Base-by-base conservation (phyloP, 179 eudicot species). In the Nepenthes alata region DNA sequence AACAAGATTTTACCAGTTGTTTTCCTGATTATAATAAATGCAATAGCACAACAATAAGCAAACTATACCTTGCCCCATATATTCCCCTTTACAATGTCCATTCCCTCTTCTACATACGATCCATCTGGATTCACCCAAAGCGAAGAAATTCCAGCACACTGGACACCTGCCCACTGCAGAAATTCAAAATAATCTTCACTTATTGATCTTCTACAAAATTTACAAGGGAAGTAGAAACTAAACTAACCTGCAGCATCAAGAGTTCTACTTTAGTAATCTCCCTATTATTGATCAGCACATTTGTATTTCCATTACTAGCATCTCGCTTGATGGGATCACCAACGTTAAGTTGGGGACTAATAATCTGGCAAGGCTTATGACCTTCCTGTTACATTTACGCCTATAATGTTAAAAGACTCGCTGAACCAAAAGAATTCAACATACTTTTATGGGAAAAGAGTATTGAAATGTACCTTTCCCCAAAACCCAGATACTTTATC, bases 401-500 rank as follows among this genome's bases (percentile, higher is more conserved):
- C n/a, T 25, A 13, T 2, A 50, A 50, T 50, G 53, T 50, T 3
- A 50, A 13, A 50, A 50, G 10, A 50, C 13, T 7, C 45, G 8
- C 45, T 41, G 45, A 41, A 7, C 45, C 5, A 7, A 41, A 41
- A 13, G 53, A 11, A 13, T 3, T 50, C 12, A 50, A 50, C 5
- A 11, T 50, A 11, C 4, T 7, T 50, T 7, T 11, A 50, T 11
- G 16, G 7, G 5, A 37, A 51, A 39, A 52, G 56, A 52, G 61
- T 60, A 62, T 37, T 6, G 3, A 34, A 64, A 53, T 5, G 12
- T 75, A 93, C 98, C 90, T 84, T 85, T 71, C 98, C 98, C 98
- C 96, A 93, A 36, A 80, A 78, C 62, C 97, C 97, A n/a, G 94
- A 72, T 15, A 70, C 79, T 71, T 70, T 87, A 63, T 93, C 98